Base-by-base conservation (phyloP, 78 protist species). In the Dictyostelium intermedium region DNA sequence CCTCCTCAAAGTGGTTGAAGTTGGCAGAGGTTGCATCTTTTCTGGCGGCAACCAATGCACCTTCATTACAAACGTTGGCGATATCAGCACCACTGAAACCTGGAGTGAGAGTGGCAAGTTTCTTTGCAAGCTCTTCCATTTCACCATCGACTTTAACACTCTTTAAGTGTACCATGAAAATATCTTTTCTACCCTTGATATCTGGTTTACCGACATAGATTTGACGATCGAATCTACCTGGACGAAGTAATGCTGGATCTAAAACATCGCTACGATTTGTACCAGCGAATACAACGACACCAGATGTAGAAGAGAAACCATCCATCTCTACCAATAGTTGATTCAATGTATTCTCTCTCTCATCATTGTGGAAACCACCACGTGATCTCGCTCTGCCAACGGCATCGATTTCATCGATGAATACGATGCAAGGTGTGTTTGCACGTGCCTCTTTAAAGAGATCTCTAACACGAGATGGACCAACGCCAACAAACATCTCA, bases 181-280 rank as follows among this genome's bases (percentile, higher is more conserved):
- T 98, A 32, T 98, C 97, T 25, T 80, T 50, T 30, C 99, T 89
- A 11, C 98, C 98, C 60, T 87, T 91, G 84, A 97, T 87, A 80
- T 95, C 98, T 0, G 99, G 99, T 63, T 30, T 50, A 79, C 96
- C 99, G 34, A 99, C 81, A 27, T 41, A 23, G 47, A 99, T 96
- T 47, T 87, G 84, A 20, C 99, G 82, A 76, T 98, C 99, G 72
- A 99, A 99, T 20, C 99, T 95, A 50, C 99, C 99, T 0, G 99
- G 99, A 1, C 99, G 96, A 77, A 98, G 53, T 73, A 99, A 95
- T 0, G 99, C 99, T 47, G 74, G 25, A 94, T 98, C 99, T 45
- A 99, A 91, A 0, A 96, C 95, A 69, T 98, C 99, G 0, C 96
- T 85, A 7, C 99, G 43, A 95, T 98, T 98, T 0, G 99, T 98